Evolutionary conservation across 495 filamentous ascomycete genomes (phyloP), one percentile per base, ranked within the genome.

Genomic region (Alectoria sarmentosa): DNA sequence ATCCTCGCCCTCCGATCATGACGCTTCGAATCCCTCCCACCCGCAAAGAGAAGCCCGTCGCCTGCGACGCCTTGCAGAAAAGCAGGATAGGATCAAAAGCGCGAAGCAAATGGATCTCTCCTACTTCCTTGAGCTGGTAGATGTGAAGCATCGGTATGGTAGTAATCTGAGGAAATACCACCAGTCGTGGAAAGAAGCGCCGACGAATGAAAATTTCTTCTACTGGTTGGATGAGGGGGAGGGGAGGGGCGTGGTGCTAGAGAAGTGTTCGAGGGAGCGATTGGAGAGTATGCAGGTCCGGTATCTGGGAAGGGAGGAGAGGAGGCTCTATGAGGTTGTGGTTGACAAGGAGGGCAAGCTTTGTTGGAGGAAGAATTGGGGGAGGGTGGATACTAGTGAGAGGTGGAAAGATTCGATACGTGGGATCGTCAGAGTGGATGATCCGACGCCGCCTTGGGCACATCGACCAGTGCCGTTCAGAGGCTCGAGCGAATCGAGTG

Each of bases 41-140:
- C 14, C 26, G 28, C 49, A 6, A 0, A n/a, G 72, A 34, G 73
- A 71, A 14, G 66, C 64, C 64, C n/a, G 67, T 63, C 46, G 68
- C 66, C 39, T 69, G 72, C 49, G 67, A 75, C 52, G 73, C 72
- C 48, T 68, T 14, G 66, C 61, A 19, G 61, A 65, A 36, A 71
- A 69, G 65, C 67, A 65, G 44, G 67, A 71, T 23, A 39, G 69
- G 10, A 59, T 76, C 59, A 78, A 85, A 65, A 81, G 78, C 3
- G 84, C 90, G 1, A 90, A 87, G 72, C 85, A 83, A 67, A 93
- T 97, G 90, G 91, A 90, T 59, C 73, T 96, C 39, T 87, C 88
- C 67, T 97, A 96, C 72, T 96, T 95, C 67, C 78, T 97, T 6
- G 92, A 97, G 72, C 93, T 97, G 88, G 90, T 96, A 21, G 92